Base-by-base conservation (phyloP, 331 rosid genomes). In the Quercus phellos region DNA sequence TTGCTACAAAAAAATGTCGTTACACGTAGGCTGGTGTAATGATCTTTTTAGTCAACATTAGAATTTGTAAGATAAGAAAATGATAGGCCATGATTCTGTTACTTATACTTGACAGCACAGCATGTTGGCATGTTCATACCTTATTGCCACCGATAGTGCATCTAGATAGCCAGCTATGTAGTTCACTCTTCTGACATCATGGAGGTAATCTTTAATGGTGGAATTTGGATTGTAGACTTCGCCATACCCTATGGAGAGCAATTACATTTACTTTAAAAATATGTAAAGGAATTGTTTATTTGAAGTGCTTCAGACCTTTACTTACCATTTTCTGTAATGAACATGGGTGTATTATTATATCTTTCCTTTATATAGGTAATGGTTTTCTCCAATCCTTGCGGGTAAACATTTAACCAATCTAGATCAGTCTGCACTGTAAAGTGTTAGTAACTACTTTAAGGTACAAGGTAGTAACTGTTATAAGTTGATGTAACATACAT, bases 301-400 rank as follows among this genome's bases (percentile, higher is more conserved):
- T 46, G 2, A 60, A 9, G 46, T 18, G 17, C 9, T 11, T 17
- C 19, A 10, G 7, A 14, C 26, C 34, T 58, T 54, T 32, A 42
- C 85, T 81, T 67, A 89, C 97, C 96, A 85, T 89, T 93, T 87
- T 93, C 97, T 0, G 98, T 89, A 53, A 93, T 86, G 82, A 85
- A 84, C 84, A 89, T 88, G 21, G 98, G 93, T 79, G 51, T 84
- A 32, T 90, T 90, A 34, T 87, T 93, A 83, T 89, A 90, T 78
- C 88, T 87, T 8, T 85, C 78, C 73, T 82, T 89, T 75, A 91
- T 19, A 74, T 93, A 88, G 2, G 84, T 84, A 1, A 90, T 82
- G 0, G 70, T 84, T 56, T 88, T 93, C 63, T 89, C 89, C 94
- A 90, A 87, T 83, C 98, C 98, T 85, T 81, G 82, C 68, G 96